Base-by-base conservation (phyloP, 2,329 filamentous ascomycete species). In the Pleomassaria siparia region DNA sequence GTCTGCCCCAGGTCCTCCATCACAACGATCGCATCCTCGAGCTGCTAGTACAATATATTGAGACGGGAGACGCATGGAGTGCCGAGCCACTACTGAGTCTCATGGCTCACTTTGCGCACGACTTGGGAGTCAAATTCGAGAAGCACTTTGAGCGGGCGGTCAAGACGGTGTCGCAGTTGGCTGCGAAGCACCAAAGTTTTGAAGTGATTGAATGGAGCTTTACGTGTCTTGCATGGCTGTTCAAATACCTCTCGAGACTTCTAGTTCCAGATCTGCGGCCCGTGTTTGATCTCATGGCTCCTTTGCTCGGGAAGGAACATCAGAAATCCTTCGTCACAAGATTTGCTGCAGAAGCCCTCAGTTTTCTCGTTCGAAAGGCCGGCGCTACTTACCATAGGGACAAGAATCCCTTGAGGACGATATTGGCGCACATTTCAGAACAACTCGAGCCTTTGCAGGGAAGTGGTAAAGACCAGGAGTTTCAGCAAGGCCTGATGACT, bases 171-270 rank as follows among this genome's bases (percentile, higher is more conserved):
- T 82, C 89, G 30, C 83, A 84, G 13, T 81, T 97, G 55, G 91
- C 91, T 10, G 85, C 85, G 44, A 87, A 84, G 60, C 84, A 89
- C 44, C 80, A 88, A 47, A 87, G 89, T 63, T 85, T 89, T 21
- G 89, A 91, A 54, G 91, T 95, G n/a, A 89, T 97, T 42, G 94
- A 99, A 74, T 97, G 92, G 91, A 92, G 89, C 42, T 99, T 99
- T 73, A 90, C 87, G 11, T 91, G 89, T 59, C 78, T 99, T 46
- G 91, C 94, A 37, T 99, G 95, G 78, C 78, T 97, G 32, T 96
- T 99, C 81, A 99, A 99, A 68, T 97, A 97, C 65, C 81, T 99
- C 4, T 95, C 91, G 2, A 85, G 89, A 54, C 80, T 97, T 0
- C 74, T 99, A 18, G 88, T 94, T 0, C 87, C 90, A 3, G 89